Percentiles rank a stretch among this genome's conserved stretches.
phyloP scores from a whole-genome alignment of 2,329 filamentous ascomycete species.

The Grosmannia serpens region DNA sequence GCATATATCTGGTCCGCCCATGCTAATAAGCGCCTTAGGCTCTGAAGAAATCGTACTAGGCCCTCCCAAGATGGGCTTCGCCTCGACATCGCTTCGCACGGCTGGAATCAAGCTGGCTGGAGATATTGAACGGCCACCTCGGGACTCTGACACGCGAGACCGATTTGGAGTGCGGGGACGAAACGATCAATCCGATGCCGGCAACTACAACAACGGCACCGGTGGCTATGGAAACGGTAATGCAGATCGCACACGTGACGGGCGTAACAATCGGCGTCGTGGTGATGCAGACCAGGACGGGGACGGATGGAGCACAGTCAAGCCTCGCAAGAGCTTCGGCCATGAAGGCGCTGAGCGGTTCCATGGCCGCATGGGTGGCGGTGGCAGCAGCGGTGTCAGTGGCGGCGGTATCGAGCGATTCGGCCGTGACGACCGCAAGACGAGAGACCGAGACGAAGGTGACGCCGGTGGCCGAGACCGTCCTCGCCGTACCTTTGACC shows the following conservation, averaged over 20 bases:
- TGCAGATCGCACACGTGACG: slow-evolving; percentile 36
- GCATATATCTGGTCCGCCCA: not conserved
- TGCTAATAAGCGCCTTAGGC: slow-evolving; percentile 27
- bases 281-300: slow-evolving; percentile 47
- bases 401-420: slow-evolving; percentile 37
- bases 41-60: slow-evolving; percentile 77
- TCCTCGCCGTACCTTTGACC: slow-evolving; percentile 17
- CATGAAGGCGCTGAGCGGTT: slow-evolving; percentile 62
- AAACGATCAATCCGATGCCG: slow-evolving; percentile 11
- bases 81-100: slow-evolving; percentile 51
- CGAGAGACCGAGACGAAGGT: slow-evolving; percentile 34
- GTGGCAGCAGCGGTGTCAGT: slow-evolving; percentile 21
- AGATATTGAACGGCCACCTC: slow-evolving; percentile 41
- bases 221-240: slow-evolving; percentile 26
- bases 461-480: slow-evolving; percentile 20
- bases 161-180: slow-evolving; percentile 49
- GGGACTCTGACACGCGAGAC: slow-evolving; percentile 40
- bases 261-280: slow-evolving; percentile 39
- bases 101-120: slow-evolving; percentile 28
- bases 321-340: slow-evolving; percentile 63
- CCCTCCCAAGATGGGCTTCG: slow-evolving; percentile 72
- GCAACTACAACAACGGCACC: slow-evolving; percentile 33
- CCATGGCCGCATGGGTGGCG: slow-evolving; percentile 45
- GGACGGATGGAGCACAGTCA: slow-evolving; percentile 65
- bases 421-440: slow-evolving; percentile 43